Evolutionary conservation across 768 basidiomycete species (phyloP), one percentile per base, ranked within the genome.

Genomic region (Rubroboletus satanas): DNA sequence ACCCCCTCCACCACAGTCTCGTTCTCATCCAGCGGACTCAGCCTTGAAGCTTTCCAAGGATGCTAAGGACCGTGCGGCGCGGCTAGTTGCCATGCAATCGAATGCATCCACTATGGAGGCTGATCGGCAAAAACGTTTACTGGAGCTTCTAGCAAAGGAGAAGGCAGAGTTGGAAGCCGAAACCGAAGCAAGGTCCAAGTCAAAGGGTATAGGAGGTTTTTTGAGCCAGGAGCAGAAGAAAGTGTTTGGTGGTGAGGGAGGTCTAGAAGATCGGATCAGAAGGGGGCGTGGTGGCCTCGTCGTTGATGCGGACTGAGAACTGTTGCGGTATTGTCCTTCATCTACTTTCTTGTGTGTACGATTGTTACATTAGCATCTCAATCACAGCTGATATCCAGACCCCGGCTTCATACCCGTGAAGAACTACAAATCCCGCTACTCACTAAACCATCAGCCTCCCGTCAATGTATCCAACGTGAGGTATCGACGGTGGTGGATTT

Each of bases 1-100:
- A 39, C 77, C 79, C 11, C 61, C 70, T 47, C 63, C 71, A 42
- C 45, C 56, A 18, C 61, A 58, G 7, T 54, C 67, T 46, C 67
- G 62, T 29, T 62, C 64, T 26, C 45, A 55, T 17, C 54, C 57
- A 42, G 53, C 58, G 7, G 46, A 54, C n/a, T 55, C 49, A 1
- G 26, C 29, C 10, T 51, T 66, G 18, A 61, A 62, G 26, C 29
- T 54, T 31, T 49, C 65, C 33, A 62, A 68, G 47, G 55, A 62
- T 49, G 66, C 71, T 8, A 76, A 79, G 1, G 87, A 86, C 29
- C 87, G 94, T 33, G 85, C 85, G 4, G 88, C 90, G 28, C 85
- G 90, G n/a, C 76, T 98, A 29, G 95, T 92, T 0, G 88, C 93
- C 5, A 98, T 98, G 96, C 73, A 85, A 23, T 72, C 79, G 2